Percentiles rank a stretch among this genome's conserved stretches.
Conservation (phyloP, 257 asterid species). For the Nicotiana noctiflora region DNA sequence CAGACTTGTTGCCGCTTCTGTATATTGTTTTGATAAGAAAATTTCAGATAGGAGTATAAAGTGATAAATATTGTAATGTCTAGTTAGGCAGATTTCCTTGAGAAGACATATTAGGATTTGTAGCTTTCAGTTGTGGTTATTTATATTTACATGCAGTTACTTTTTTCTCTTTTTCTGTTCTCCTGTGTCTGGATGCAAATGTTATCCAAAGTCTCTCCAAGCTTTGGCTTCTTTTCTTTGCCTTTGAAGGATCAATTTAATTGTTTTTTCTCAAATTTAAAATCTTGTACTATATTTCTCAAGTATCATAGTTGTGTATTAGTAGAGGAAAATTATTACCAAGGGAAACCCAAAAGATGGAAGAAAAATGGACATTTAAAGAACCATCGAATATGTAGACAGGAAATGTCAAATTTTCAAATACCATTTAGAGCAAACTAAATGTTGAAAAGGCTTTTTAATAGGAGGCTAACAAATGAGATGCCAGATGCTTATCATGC, state of each 20-base stretch:
- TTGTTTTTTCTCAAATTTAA: neutral
- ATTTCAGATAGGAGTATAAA: constrained; percentile 21
- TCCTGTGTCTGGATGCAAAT: neutral
- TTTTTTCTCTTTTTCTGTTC: neutral
- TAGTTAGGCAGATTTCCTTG: constrained; percentile 25
- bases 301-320: neutral
- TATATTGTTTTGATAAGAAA: constrained; percentile 51
- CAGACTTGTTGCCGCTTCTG: constrained; percentile 29
- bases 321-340: neutral
- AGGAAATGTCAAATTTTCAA: too few relatives aligned
- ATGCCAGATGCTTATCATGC: too few relatives aligned
- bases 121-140: neutral
- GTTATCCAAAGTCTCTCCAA: neutral
- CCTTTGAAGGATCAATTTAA: neutral
- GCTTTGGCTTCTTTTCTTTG: neutral
- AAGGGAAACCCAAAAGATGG: too few relatives aligned
- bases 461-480: too few relatives aligned
- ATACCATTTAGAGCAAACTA: too few relatives aligned
- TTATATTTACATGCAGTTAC: neutral
- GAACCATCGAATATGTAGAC: neutral
- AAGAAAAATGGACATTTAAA: neutral
- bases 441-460: too few relatives aligned
- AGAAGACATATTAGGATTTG: constrained; percentile 2
- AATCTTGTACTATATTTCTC: neutral
- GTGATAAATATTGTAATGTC: constrained; percentile 20